Conservation (phyloP, 2,329 filamentous ascomycete genomes). For the Colletotrichum sansevieriae region DNA sequence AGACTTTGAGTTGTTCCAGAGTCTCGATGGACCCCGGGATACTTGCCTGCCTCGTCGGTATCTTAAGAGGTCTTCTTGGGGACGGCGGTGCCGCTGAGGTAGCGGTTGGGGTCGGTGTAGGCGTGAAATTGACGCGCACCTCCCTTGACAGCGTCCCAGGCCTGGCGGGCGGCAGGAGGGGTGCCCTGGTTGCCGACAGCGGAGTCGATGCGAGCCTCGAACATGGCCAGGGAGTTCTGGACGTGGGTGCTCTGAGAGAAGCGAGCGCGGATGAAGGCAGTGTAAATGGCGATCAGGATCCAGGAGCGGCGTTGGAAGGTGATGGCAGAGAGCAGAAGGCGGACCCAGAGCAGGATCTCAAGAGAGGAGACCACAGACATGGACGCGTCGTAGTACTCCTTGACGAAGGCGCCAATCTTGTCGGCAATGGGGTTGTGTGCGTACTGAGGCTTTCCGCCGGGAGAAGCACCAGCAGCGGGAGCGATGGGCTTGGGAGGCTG, state of each 20-base stretch:
- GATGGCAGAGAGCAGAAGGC: slow-evolving; percentile 83
- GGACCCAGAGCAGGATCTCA: slow-evolving; percentile 89
- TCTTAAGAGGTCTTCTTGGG: slow-evolving; percentile 61
- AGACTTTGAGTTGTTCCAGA: not conserved
- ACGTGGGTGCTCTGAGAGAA: slow-evolving; percentile 93
- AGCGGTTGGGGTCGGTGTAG: slow-evolving; percentile 82
- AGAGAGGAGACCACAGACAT: slow-evolving; percentile 93
- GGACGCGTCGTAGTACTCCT: slow-evolving; percentile 96
- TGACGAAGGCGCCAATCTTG: slow-evolving; percentile 91
- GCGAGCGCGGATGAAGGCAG: slow-evolving; percentile 90
- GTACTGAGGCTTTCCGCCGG: slow-evolving; percentile 68
- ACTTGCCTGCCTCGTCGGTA: not conserved
- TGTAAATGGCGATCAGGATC: slow-evolving; percentile 89
- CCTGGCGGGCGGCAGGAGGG: slow-evolving; percentile 81
- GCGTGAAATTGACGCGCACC: slow-evolving; percentile 80
- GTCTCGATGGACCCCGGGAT: not conserved
- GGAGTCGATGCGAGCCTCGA: slow-evolving; percentile 83
- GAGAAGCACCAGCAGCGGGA: slow-evolving; percentile 66
- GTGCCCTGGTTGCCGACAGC: slow-evolving; percentile 88
- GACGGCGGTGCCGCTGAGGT: slow-evolving; percentile 70
- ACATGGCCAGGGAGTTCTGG: slow-evolving; percentile 81
- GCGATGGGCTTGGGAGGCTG: slow-evolving; percentile 72
- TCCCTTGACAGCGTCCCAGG: slow-evolving; percentile 85
- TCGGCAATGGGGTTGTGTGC: slow-evolving; percentile 77
- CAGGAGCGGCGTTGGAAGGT: slow-evolving; percentile 92